Evolutionary conservation across 1,139 yeast genomes (phyloP).

Genomic region (Pneumocystis murina): DNA sequence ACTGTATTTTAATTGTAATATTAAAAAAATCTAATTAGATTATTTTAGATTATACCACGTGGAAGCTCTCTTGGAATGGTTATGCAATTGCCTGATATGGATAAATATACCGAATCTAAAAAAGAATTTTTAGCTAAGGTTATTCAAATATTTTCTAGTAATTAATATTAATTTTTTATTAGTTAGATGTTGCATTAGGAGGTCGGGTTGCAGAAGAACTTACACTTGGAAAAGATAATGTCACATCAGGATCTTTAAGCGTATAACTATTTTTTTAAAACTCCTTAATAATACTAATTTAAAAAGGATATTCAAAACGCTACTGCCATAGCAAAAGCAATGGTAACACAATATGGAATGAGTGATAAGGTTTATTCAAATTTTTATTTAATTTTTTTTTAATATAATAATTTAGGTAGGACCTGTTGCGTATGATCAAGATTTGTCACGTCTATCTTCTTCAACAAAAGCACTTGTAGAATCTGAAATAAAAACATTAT

Average conservation of each 20-base stretch:
- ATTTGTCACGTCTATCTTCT: conserved; percentile 37
- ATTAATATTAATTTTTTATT: conserved; percentile 12
- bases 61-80: conserved; percentile 95
- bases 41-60: conserved; percentile 54
- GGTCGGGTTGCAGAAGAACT: conserved; percentile 95
- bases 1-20: conserved; percentile 27
- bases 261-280: not conserved
- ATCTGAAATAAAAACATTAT: conserved; percentile 64
- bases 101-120: conserved; percentile 83
- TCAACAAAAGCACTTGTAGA: conserved; percentile 80
- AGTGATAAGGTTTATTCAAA: conserved; percentile 77
- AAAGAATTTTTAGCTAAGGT: conserved; percentile 62
- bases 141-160: not conserved
- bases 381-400: conserved; percentile 43
- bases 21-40: not conserved
- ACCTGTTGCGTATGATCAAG: conserved; percentile 4
- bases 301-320: conserved; percentile 77
- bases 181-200: conserved; percentile 96
- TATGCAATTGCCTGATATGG: conserved; percentile 96
- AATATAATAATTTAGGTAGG: conserved; percentile 4
- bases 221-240: conserved; percentile 79
- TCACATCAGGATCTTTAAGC: conserved; percentile 40
- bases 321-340: conserved; percentile 83
- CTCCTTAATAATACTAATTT: conserved; percentile 28
- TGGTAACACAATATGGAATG: conserved; percentile 97